These are phyloP conservation scores for Chenopodium suecicum DNA, from an alignment of 148 eudicot species.

Conservation along the genomic window DNA sequence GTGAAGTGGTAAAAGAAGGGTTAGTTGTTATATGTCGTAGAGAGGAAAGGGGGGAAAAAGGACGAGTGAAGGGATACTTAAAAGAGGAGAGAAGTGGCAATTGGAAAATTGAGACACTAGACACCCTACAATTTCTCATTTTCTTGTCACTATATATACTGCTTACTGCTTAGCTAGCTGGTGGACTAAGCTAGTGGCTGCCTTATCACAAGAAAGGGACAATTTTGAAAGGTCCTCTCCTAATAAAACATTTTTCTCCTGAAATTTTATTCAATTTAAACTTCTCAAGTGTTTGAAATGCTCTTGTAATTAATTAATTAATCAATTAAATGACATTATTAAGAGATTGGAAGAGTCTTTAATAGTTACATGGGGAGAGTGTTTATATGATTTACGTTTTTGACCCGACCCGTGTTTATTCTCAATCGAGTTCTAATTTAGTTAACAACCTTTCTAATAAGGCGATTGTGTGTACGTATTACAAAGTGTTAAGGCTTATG, in stretches of 20 bases:
- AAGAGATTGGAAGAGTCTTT: neutral
- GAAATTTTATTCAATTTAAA: neutral
- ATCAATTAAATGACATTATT: neutral
- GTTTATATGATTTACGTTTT: too few species aligned
- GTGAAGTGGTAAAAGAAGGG: neutral
- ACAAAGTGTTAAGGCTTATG: too few species aligned
- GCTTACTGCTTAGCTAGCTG: neutral
- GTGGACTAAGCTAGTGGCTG: neutral
- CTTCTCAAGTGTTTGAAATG: neutral
- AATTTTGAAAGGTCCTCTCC: neutral
- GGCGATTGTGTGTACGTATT: neutral
- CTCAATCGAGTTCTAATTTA: neutral
- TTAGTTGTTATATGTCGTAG: neutral
- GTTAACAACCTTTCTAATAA: neutral
- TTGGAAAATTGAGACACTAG: slow-evolving; percentile 7
- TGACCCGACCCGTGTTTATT: neutral
- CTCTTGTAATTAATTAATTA: neutral
- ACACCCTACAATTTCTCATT: slow-evolving; percentile 7
- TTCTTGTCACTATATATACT: neutral
- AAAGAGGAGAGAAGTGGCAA: slow-evolving; percentile 23
- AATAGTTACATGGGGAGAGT: neutral
- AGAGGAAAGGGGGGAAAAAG: slow-evolving; percentile 7
- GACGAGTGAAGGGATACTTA: slow-evolving; percentile 22
- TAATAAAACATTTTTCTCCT: neutral
- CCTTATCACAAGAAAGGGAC: neutral